Base-by-base conservation (phyloP, 2,329 filamentous ascomycete genomes). In the Orbilia quercus region DNA sequence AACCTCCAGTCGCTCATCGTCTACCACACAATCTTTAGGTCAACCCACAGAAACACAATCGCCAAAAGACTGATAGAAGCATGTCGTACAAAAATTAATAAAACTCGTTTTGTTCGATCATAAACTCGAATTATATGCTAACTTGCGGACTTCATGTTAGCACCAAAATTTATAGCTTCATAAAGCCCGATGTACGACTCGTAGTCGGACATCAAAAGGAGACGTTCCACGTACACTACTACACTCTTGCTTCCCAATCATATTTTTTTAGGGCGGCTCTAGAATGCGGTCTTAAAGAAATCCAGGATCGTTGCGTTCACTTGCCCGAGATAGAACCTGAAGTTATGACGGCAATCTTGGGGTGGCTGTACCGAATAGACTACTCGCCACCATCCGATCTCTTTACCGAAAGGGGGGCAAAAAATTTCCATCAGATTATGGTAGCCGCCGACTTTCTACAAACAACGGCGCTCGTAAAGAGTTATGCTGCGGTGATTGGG, bases 201-300 rank as follows among this genome's bases (percentile, higher is more conserved):
- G 45, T 44, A 7, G 20, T 42, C 5, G 45, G 45, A 4, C 18
- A 9, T 45, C 40, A 50, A 31, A 4, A 44, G 7, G 45, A 51
- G 7, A 45, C 20, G 20, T 45, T 45, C 5, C 2, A 45, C 6
- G 42, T 16, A 9, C 58, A 62, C 20, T 44, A 62, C 18, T 42
- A 20, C 14, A 45, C 51, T 12, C 45, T 62, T 0, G 58, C 45
- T n/a, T 34, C 58, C 2, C 58, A 62, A 18, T 62, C 58, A 23
- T 31, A 25, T 7, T 62, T 62, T 22, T 62, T 62, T 34, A 62
- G 51, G 34, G 22, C 20, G 4, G 45, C 34, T 12, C 45, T 62
- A 2, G 20, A 2, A 11, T 53, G 6, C 12, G 34, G 34, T 4
- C n/a, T 42, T 11, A 50, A 42, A 28, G 50, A 64, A 18, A 44